Percentiles rank a stretch among this genome's conserved stretches.
phyloP scores from a whole-genome alignment of 805 yeast species.

The Ogataea neopini region DNA sequence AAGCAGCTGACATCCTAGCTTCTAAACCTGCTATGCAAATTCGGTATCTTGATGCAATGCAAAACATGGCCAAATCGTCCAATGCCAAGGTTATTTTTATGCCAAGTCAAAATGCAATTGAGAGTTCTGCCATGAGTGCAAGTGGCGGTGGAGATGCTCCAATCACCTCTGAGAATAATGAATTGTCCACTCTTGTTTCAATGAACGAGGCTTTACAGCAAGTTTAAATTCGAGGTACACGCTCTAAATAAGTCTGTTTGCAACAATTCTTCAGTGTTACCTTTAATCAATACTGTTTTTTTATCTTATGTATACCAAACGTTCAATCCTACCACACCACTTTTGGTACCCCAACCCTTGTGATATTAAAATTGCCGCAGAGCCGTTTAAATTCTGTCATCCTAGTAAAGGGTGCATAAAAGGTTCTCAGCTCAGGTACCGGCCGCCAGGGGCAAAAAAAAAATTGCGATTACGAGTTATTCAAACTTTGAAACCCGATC shows the following conservation, averaged over 20 bases:
- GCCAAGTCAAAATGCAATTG: constrained; percentile 53
- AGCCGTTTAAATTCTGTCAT: not conserved
- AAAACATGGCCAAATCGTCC: constrained; percentile 62
- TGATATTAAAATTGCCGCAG: not conserved
- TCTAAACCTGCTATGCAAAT: constrained; percentile 79
- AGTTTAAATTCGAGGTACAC: not conserved
- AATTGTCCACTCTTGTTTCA: constrained; percentile 11
- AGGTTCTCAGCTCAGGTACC: constrained; percentile 1
- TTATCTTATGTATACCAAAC: too few species aligned
- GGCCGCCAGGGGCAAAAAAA: constrained; percentile 7
- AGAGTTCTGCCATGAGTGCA: constrained; percentile 21
- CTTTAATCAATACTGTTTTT: not conserved
- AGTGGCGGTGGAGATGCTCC: constrained; percentile 17
- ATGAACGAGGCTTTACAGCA: constrained; percentile 12
- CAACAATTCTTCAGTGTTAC: too few species aligned
- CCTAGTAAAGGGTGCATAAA: not conserved
- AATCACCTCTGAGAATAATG: constrained; percentile 8
- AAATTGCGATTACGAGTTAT: not conserved
- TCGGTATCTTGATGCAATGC: constrained; percentile 78
- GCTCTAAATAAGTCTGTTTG: not conserved
- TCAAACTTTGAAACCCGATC: constrained; percentile 4
- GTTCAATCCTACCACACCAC: too few species aligned
- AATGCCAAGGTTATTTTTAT: constrained; percentile 71
- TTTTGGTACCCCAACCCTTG: too few species aligned
- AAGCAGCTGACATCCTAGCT: constrained; percentile 74